Percentiles rank a stretch among this genome's conserved stretches.
Conservation (phyloP, 1,284 basidiomycete genomes). For the Trametes polyzona region DNA sequence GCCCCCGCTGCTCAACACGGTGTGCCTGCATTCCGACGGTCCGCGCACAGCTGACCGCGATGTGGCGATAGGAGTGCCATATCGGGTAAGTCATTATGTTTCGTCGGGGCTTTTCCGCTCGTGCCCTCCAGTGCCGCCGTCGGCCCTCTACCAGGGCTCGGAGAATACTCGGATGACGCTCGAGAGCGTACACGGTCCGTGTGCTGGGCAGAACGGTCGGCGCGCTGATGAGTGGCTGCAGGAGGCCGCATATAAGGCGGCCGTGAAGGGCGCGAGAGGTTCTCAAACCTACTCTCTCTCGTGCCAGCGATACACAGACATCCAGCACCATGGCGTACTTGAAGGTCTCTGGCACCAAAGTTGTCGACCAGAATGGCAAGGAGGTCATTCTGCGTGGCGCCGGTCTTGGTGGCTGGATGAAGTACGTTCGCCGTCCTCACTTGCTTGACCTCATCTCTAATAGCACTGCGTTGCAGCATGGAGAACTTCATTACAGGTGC, state of each 20-base stretch:
- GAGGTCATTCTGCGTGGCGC: conserved; percentile 67
- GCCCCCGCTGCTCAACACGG: background rate
- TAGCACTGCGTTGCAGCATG: conserved; percentile 45
- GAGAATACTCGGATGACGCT: background rate
- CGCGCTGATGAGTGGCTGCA: background rate
- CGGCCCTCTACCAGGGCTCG: background rate
- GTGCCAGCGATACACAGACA: background rate
- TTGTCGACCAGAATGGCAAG: conserved; percentile 57
- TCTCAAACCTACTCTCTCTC: background rate
- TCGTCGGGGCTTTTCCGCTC: conserved; percentile 2
- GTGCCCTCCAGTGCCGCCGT: background rate
- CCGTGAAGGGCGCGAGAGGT: background rate
- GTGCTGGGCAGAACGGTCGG: background rate
- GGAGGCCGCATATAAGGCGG: background rate
- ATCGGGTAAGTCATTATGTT: background rate
- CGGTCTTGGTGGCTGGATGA: conserved; percentile 75
- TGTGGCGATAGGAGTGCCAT: background rate
- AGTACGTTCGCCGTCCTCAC: conserved; percentile 44
- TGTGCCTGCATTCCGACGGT: background rate
- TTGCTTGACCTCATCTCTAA: background rate
- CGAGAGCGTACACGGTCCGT: background rate
- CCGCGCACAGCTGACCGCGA: conserved; percentile 5
- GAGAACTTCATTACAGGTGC: conserved; percentile 64
- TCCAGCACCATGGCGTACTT: conserved; percentile 41
- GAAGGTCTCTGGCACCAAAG: conserved; percentile 56